Conservation (phyloP, 2,329 filamentous ascomycete species). For the Aspergillus sp. region DNA sequence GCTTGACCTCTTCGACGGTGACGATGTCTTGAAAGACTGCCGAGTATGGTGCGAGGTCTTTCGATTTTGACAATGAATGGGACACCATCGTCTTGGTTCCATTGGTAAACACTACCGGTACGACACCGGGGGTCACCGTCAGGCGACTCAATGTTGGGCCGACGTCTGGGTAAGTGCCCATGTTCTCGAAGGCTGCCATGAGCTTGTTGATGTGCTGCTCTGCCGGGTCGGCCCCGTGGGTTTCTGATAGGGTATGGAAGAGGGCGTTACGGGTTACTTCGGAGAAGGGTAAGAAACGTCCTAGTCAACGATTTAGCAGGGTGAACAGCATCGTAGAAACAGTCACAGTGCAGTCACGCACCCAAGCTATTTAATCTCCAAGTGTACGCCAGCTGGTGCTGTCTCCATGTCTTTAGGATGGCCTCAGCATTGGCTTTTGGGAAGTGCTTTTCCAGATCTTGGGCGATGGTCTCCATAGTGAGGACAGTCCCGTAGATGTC, state of each 20-base stretch:
- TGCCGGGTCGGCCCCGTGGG: conserved; percentile 38
- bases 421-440: conserved; percentile 50
- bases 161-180: conserved; percentile 61
- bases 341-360: conserved; percentile 27
- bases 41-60: conserved; percentile 46
- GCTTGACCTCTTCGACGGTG: conserved; percentile 53
- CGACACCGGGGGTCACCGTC: conserved; percentile 35
- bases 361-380: conserved; percentile 72
- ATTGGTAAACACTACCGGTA: conserved; percentile 63
- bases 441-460: conserved; percentile 52
- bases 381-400: conserved; percentile 69
- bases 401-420: conserved; percentile 58
- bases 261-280: conserved; percentile 58
- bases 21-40: conserved; percentile 50
- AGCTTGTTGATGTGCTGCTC: conserved; percentile 43
- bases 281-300: conserved; percentile 55
- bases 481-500: conserved; percentile 71
- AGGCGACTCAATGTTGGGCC: conserved; percentile 46
- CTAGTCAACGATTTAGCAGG: conserved; percentile 32
- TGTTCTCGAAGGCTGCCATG: conserved; percentile 58
- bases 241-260: conserved; percentile 57
- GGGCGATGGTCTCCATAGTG: conserved; percentile 62
- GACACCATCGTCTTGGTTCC: conserved; percentile 58
- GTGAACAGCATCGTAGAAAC: conserved; percentile 1
- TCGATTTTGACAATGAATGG: conserved; percentile 53